A percentile compares a stretch with the other conserved stretches of the same genome.
phyloP scores from a whole-genome alignment of 2,329 filamentous ascomycete species.

The Diaporthe batatas region DNA sequence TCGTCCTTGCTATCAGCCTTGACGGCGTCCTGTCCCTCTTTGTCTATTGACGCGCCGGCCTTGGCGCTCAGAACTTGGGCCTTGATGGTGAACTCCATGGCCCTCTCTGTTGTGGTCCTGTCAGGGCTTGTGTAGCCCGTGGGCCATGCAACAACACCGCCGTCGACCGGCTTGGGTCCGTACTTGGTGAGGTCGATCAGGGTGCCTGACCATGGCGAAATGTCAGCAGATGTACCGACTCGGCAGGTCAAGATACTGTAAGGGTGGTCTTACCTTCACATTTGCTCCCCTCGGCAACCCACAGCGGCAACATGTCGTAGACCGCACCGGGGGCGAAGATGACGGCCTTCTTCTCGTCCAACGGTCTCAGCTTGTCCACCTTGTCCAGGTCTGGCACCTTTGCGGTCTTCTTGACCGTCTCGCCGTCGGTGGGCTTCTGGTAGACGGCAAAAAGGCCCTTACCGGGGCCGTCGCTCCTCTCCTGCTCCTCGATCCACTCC shows the following conservation, averaged over 20 bases:
- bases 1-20: slow-evolving; percentile 39
- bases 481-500: slow-evolving; percentile 63
- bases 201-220: slow-evolving; percentile 43
- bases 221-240: background rate
- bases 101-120: slow-evolving; percentile 44
- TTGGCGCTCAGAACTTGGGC: slow-evolving; percentile 52
- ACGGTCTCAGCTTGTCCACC: slow-evolving; percentile 45
- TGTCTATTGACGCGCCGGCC: slow-evolving; percentile 23
- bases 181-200: slow-evolving; percentile 49
- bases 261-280: slow-evolving; percentile 55
- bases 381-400: slow-evolving; percentile 47
- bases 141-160: slow-evolving; percentile 49
- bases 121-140: slow-evolving; percentile 49
- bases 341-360: slow-evolving; percentile 55
- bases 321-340: slow-evolving; percentile 67
- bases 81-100: slow-evolving; percentile 54
- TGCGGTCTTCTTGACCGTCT: slow-evolving; percentile 55
- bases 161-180: slow-evolving; percentile 45
- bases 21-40: slow-evolving; percentile 20
- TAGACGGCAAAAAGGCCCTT: slow-evolving; percentile 59
- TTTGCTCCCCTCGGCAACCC: slow-evolving; percentile 58
- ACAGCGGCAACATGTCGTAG: slow-evolving; percentile 63
- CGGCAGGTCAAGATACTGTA: background rate
- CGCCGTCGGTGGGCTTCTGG: slow-evolving; percentile 52
- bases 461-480: slow-evolving; percentile 50